Percentiles rank a stretch among this genome's conserved stretches.
Evolutionary conservation across 108 stramenopile genomes (phyloP).

Genomic region (Pseudonitzschia multiseries): DNA sequence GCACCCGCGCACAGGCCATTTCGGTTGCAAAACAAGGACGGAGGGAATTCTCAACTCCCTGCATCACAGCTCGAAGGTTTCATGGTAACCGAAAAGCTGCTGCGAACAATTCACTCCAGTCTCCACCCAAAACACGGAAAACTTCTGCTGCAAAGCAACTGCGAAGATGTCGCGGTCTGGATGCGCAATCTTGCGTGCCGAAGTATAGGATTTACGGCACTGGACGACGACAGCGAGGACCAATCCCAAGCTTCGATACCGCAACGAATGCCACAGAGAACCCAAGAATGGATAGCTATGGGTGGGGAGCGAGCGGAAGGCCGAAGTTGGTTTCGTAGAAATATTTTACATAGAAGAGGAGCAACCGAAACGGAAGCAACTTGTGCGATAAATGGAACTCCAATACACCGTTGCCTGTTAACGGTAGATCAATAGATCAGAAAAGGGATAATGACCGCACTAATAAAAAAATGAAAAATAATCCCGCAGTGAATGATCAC

Average conservation of each 20-base stretch:
- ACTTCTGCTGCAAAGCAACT: slow-evolving; percentile 70
- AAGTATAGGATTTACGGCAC: not conserved
- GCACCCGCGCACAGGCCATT: slow-evolving; percentile 14
- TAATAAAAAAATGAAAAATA: not conserved
- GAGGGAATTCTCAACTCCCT: slow-evolving; percentile 73
- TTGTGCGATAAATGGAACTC: slow-evolving; percentile 55
- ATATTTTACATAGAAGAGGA: slow-evolving; percentile 55
- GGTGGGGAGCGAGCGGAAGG: slow-evolving; percentile 72
- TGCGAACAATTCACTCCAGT: slow-evolving; percentile 23
- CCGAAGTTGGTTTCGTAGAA: slow-evolving; percentile 43
- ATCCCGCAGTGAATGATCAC: too few species aligned
- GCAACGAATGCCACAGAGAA: slow-evolving; percentile 46
- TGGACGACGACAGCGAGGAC: slow-evolving; percentile 8
- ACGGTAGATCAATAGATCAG: not conserved
- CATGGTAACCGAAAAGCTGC: slow-evolving; percentile 65
- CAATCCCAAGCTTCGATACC: not conserved
- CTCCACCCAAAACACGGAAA: slow-evolving; percentile 26
- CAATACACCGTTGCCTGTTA: slow-evolving; percentile 57
- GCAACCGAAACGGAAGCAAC: slow-evolving; percentile 78
- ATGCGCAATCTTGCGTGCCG: slow-evolving; percentile 51
- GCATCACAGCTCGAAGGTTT: slow-evolving; percentile 50
- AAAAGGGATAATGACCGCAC: too few species aligned
- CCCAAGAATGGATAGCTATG: slow-evolving; percentile 45
- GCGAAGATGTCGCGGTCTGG: slow-evolving; percentile 77
- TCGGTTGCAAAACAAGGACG: slow-evolving; percentile 15